Evolutionary conservation across 768 basidiomycete species (phyloP).

Genomic region (Tylopilus plumbeoviolaceoides): DNA sequence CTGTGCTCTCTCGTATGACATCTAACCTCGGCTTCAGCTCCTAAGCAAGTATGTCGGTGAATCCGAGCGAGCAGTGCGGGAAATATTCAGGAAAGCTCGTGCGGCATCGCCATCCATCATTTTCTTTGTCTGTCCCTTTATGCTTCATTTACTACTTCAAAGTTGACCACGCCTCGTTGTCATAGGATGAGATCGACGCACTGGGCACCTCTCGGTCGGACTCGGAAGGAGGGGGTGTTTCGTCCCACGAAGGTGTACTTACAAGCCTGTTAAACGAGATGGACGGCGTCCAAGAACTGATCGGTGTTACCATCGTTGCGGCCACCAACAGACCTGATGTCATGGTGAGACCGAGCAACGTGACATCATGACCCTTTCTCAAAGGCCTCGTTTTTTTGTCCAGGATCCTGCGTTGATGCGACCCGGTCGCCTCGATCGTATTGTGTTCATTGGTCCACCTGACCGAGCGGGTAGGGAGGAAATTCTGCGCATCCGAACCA

Average conservation of each 20-base stretch:
- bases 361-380: background rate
- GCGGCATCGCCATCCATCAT: slow-evolving; percentile 93
- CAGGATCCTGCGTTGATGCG: slow-evolving; percentile 95
- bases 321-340: slow-evolving; percentile 95
- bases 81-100: slow-evolving; percentile 93
- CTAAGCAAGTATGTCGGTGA: slow-evolving; percentile 97
- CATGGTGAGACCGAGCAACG: slow-evolving; percentile 52
- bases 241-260: slow-evolving; percentile 82
- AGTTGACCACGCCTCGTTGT: background rate
- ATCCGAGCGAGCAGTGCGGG: slow-evolving; percentile 91
- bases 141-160: background rate
- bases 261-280: slow-evolving; percentile 95
- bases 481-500: slow-evolving; percentile 75
- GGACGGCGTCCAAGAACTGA: slow-evolving; percentile 94
- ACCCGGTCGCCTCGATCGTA: slow-evolving; percentile 90
- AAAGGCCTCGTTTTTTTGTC: background rate
- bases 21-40: slow-evolving; percentile 48
- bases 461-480: slow-evolving; percentile 76
- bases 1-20: background rate
- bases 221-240: slow-evolving; percentile 45
- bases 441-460: slow-evolving; percentile 92
- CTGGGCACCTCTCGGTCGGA: slow-evolving; percentile 75
- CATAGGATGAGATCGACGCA: slow-evolving; percentile 95
- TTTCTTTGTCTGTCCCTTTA: slow-evolving; percentile 71
- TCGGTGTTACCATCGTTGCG: slow-evolving; percentile 93